Base-by-base conservation (phyloP, 2,329 filamentous ascomycete genomes). In the Penicillium sp. region DNA sequence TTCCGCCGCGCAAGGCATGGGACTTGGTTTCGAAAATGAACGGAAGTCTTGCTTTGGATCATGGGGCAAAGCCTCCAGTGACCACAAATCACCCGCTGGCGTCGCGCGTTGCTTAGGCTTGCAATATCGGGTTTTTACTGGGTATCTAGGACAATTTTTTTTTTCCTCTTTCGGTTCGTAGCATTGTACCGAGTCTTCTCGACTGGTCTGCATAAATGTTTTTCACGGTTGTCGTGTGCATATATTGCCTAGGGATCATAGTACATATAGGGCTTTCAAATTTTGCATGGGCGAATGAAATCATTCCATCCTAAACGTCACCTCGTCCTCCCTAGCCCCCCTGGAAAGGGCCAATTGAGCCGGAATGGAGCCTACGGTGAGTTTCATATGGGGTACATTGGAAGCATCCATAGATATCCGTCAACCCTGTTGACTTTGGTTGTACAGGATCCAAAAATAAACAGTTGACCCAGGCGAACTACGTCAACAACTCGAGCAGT, bases 21-120 rank as follows among this genome's bases (percentile, higher is more conserved):
- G 66, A 68, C 33, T 42, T 65, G 19, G 56, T 65, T 21, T 59
- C 63, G 39, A 69, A 66, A 52, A 61, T 67, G 57, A 74, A 73
- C 27, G 65, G 68, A 29, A 64, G 61, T 8, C 52, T 61, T n/a
- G 63, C 37, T 16, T n/a, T 60, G 42, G 56, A 58, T 64, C 53
- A 66, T 63, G 58, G 65, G 49, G 29, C 33, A 4, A 67, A 67
- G 43, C 54, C 54, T n/a, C 26, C 61, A 3, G 29, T 52, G 21
- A 33, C 54, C 21, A 22, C 55, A 6, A 59, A 55, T 22, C 49
- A 56, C 19, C 55, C 68, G 13, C 49, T 65, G 13, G 63, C 68
- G 11, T 63, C 61, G 16, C 60, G 59, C 35, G 64, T 65, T 54
- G 62, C 58, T 42, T 56, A 48, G 27, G 8, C 29, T 47, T 22